Base-by-base conservation (phyloP, 805 yeast species). In the Yamadazyma kitorensis region DNA sequence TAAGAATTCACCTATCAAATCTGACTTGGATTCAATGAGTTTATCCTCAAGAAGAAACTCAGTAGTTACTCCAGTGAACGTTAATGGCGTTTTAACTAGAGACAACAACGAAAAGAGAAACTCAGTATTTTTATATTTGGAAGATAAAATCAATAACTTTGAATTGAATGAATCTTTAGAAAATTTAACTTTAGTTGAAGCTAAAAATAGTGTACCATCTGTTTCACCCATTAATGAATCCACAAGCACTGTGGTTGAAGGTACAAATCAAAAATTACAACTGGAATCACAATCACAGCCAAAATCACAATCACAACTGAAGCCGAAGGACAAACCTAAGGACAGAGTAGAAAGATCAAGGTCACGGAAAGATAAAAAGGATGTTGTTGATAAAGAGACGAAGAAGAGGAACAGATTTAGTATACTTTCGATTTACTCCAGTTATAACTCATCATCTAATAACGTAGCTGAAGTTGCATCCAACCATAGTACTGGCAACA, bases 381-480 rank as follows among this genome's bases (percentile, higher is more conserved):
- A n/a, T n/a, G n/a, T n/a, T n/a, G 55, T 47, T 23, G 56, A 51
- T 37, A 54, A 51, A 22, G 65, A 59, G 16, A 45, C 39, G 17
- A 68, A 66, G 48, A 65, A 63, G 44, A 50, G 58, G 22, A 68
- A 68, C 40, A 45, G 74, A 35, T 68, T 68, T 43, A 67, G 72
- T 47, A 40, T 67, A 21, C 57, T 69, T 31, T 65, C 72, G 3
- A 63, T 69, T 49, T 68, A 68, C 52, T 55, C 63, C 30, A 52
- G 52, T 27, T 61, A 64, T 31, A 54, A n/a, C n/a, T 36, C 51
- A 8, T 46, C 62, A 12, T 31, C 44, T 16, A 39, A 48, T 14
- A 47, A 36, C 23, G 23, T 29, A 12, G n/a, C n/a, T n/a, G n/a
- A n/a, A n/a, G n/a, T n/a, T n/a, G n/a, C n/a, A n/a, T n/a, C n/a